Conservation (phyloP, 2,329 filamentous ascomycete genomes). For the Clarireedia monteithiana region DNA sequence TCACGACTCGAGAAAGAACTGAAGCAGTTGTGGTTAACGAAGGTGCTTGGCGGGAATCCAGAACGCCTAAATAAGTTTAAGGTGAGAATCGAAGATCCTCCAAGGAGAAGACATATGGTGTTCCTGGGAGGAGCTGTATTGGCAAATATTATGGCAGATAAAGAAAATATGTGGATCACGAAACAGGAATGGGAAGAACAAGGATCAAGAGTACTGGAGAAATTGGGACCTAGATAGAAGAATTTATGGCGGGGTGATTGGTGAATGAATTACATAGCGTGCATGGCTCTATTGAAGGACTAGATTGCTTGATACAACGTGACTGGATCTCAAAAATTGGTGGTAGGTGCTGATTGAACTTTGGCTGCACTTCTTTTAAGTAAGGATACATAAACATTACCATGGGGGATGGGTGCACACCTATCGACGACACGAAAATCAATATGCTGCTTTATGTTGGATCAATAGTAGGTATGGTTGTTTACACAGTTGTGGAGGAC, state of each 20-base stretch:
- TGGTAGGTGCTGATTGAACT: too few relatives aligned
- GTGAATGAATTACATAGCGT: conserved; percentile 5
- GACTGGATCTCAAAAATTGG: too few relatives aligned
- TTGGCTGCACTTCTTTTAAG: too few relatives aligned
- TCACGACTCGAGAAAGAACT: conserved; percentile 95
- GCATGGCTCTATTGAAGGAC: not conserved
- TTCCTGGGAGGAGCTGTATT: conserved; percentile 94
- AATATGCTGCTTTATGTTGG: too few relatives aligned
- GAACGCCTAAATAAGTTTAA: conserved; percentile 98
- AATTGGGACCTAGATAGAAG: conserved; percentile 74
- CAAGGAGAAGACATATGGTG: conserved; percentile 96
- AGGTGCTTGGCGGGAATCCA: conserved; percentile 82
- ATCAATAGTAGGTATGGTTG: too few relatives aligned
- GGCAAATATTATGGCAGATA: conserved; percentile 98
- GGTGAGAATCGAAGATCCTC: conserved; percentile 96
- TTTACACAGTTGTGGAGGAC: too few relatives aligned
- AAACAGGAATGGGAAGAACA: conserved; percentile 97
- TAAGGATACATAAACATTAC: too few relatives aligned
- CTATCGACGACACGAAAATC: too few relatives aligned
- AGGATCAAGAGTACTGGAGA: conserved; percentile 75
- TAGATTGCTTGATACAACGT: too few relatives aligned
- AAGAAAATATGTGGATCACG: conserved; percentile 97
- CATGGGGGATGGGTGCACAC: too few relatives aligned
- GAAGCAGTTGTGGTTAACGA: conserved; percentile 96
- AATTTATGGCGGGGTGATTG: conserved; percentile 1